Conservation (phyloP, 2,329 filamentous ascomycete genomes). For the Aureobasidium melanogenum region DNA sequence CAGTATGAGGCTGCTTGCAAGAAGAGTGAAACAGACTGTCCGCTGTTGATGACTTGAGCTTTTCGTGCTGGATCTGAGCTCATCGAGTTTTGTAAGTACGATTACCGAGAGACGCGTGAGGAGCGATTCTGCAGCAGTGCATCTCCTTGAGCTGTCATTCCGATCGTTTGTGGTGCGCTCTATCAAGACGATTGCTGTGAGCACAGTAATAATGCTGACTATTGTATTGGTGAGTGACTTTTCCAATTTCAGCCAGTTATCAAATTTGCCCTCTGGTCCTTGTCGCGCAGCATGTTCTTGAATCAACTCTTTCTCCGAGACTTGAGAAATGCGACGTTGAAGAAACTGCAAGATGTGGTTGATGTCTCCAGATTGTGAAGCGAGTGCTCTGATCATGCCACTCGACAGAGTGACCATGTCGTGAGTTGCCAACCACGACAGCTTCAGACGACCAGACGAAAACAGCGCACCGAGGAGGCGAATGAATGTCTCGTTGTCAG, state of each 20-base stretch:
- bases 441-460: conserved; percentile 25
- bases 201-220: conserved; percentile 13
- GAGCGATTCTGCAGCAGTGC: not conserved
- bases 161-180: not conserved
- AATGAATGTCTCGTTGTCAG: not conserved
- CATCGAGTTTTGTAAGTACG: not conserved
- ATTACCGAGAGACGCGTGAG: not conserved
- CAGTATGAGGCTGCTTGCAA: conserved; percentile 7
- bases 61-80: not conserved
- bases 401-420: conserved; percentile 28
- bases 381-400: conserved; percentile 24
- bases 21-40: not conserved
- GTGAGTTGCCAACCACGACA: conserved; percentile 31
- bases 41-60: not conserved
- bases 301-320: not conserved
- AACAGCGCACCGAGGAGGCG: conserved; percentile 22
- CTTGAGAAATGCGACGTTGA: not conserved
- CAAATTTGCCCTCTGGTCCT: not conserved
- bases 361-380: not conserved
- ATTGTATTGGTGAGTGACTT: conserved; percentile 10
- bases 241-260: not conserved
- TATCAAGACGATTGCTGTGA: conserved; percentile 13
- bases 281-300: not conserved
- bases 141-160: not conserved
- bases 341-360: not conserved